Conservation (phyloP, 164 flowering plant species). For the Dillenia turbinata region DNA sequence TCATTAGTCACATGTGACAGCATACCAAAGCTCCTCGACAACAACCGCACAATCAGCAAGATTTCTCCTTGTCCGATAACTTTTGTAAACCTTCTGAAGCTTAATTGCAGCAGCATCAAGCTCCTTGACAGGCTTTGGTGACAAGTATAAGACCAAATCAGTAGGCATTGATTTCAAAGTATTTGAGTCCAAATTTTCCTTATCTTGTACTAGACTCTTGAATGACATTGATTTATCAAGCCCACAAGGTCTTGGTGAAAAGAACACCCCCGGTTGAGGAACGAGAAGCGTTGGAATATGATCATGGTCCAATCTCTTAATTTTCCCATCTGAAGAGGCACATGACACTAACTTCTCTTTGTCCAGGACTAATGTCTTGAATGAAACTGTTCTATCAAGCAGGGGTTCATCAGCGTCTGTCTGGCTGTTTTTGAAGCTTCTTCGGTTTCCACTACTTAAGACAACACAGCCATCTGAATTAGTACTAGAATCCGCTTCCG, state of each 20-base stretch:
- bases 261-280: constrained; percentile 32
- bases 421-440: too few species aligned
- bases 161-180: too few species aligned
- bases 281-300: constrained; percentile 22
- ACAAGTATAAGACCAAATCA: too few species aligned
- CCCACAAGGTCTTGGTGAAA: constrained; percentile 34
- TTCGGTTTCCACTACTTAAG: too few species aligned
- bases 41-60: constrained; percentile 80
- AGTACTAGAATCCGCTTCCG: too few species aligned
- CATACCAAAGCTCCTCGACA: constrained; percentile 69
- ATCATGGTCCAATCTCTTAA: constrained; percentile 10
- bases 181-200: too few species aligned
- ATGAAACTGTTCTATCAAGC: constrained; percentile 25
- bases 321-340: neutral
- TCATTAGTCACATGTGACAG: neutral
- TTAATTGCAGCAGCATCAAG: constrained; percentile 58
- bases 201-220: too few species aligned
- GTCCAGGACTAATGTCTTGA: constrained; percentile 11
- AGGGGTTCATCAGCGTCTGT: too few species aligned
- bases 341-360: too few species aligned
- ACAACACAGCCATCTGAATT: too few species aligned
- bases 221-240: too few species aligned
- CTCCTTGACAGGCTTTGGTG: constrained; percentile 19
- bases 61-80: constrained; percentile 65
- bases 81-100: constrained; percentile 67